phyloP scores from a whole-genome alignment of 345 rosid species.

The Eucalyptus guilfoylei region DNA sequence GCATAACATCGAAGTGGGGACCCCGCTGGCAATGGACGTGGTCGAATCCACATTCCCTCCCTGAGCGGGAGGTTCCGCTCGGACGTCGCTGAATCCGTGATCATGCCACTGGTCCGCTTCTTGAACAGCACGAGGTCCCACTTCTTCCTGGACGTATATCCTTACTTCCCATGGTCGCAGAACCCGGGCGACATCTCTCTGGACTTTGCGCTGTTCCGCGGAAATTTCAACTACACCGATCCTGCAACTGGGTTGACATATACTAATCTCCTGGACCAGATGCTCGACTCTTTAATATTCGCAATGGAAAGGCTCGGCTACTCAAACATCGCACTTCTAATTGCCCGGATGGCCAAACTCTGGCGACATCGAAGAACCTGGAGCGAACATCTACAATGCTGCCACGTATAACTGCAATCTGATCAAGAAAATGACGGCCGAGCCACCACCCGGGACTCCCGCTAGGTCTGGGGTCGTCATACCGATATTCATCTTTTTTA shows the following conservation, averaged over 20 bases:
- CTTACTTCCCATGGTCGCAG: constrained; percentile 58
- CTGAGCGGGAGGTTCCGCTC: constrained; percentile 36
- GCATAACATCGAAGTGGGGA: constrained; percentile 46
- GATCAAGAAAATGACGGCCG: no score
- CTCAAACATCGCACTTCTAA: constrained; percentile 23
- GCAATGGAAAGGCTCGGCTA: constrained; percentile 61
- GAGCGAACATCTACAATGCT: constrained; percentile 58
- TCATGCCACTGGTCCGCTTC: constrained; percentile 46
- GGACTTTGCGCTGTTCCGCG: constrained; percentile 35
- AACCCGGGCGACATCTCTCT: constrained; percentile 24
- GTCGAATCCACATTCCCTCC: constrained; percentile 51
- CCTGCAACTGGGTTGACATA: constrained; percentile 38
- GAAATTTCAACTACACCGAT: constrained; percentile 36
- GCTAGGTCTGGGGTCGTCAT: no score
- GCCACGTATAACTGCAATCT: constrained; percentile 69
- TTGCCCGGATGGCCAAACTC: constrained; percentile 78
- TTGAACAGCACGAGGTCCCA: constrained; percentile 51
- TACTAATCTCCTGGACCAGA: constrained; percentile 66
- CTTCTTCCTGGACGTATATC: constrained; percentile 67
- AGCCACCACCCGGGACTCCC: no score
- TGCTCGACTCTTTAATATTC: constrained; percentile 52
- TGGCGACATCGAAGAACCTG: constrained; percentile 53
- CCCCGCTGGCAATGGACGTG: constrained; percentile 67
- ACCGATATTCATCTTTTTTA: no score
- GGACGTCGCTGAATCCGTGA: constrained; percentile 31